phyloP scores from a whole-genome alignment of 73 alveolate genomes.

The Paramecium caudatum region DNA sequence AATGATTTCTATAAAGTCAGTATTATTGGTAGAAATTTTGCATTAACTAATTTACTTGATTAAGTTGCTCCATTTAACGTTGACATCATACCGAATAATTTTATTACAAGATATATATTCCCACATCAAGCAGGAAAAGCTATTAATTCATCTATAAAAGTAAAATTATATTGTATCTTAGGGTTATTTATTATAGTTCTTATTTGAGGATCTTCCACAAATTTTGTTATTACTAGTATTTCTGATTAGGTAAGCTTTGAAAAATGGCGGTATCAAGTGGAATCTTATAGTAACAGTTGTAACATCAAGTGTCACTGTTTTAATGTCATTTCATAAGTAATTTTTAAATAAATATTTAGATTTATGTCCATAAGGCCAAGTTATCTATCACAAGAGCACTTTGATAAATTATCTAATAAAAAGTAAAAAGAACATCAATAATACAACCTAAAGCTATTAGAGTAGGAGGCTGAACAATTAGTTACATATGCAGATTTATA shows the following conservation, averaged over 20 bases:
- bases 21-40: conserved; percentile 39
- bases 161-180: background rate
- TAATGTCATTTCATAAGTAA: conserved; percentile 37
- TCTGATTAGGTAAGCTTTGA: conserved; percentile 28
- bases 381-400: background rate
- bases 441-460: background rate
- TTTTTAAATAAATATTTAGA: background rate
- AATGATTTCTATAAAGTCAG: conserved; percentile 16
- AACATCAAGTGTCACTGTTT: background rate
- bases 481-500: no score
- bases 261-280: background rate
- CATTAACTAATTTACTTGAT: conserved; percentile 47
- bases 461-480: no score
- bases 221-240: background rate
- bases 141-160: conserved; percentile 27
- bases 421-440: background rate
- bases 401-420: conserved; percentile 49
- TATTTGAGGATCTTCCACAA: conserved; percentile 26
- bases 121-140: conserved; percentile 76
- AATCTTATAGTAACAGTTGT: background rate
- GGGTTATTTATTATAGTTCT: conserved; percentile 44
- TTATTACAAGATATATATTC: conserved; percentile 49
- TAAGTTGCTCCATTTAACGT: conserved; percentile 76
- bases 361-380: conserved; percentile 64
- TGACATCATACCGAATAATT: conserved; percentile 67